These are phyloP conservation scores for Capsicum rhomboideum DNA, from an alignment of 257 asterid genomes.

Conservation along the genomic window DNA sequence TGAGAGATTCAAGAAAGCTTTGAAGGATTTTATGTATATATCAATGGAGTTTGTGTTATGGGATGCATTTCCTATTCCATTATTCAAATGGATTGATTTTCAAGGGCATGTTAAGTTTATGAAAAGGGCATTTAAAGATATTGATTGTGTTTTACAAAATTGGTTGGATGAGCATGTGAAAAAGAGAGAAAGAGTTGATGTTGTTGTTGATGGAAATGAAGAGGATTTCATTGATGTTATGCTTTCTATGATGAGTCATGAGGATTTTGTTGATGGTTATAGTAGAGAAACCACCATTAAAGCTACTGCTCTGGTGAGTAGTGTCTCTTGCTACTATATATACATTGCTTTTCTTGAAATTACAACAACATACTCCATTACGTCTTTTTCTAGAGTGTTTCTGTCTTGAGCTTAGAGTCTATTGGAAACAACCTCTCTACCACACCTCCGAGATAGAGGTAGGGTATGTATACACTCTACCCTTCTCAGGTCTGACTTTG, in stretches of 20 bases:
- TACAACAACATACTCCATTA: too few relatives aligned
- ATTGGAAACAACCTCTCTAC: too few relatives aligned
- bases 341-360: background rate
- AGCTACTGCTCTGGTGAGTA: background rate
- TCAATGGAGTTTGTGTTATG: background rate
- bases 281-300: slow-evolving; percentile 1
- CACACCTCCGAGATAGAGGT: too few relatives aligned
- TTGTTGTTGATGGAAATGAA: background rate
- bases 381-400: too few relatives aligned
- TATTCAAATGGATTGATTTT: slow-evolving; percentile 7
- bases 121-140: background rate
- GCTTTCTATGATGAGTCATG: slow-evolving; percentile 1
- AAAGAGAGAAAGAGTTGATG: background rate
- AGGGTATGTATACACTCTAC: too few relatives aligned
- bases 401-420: too few relatives aligned
- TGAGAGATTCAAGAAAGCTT: background rate
- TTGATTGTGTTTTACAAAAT: background rate
- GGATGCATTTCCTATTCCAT: background rate
- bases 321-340: background rate
- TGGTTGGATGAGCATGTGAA: slow-evolving; percentile 9
- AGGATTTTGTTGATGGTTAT: background rate
- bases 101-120: slow-evolving; percentile 1
- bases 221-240: slow-evolving; percentile 9
- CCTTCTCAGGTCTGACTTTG: too few relatives aligned
- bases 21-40: slow-evolving; percentile 4